These are phyloP conservation scores for Xanthoceras sorbifolium DNA, from an alignment of 345 rosid species.

Conservation along the genomic window DNA sequence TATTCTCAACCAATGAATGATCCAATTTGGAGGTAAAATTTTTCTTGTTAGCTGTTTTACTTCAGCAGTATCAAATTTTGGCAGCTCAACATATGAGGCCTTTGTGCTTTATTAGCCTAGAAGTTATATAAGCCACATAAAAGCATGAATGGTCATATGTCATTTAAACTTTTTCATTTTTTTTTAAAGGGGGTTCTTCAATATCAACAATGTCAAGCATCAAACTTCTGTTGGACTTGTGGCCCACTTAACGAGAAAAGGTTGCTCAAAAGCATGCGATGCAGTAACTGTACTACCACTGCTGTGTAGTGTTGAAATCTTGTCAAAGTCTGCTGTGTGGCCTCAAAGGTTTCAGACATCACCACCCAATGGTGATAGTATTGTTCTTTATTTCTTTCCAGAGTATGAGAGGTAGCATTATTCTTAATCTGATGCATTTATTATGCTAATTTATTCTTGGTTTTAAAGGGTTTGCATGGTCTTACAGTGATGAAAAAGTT, in stretches of 20 bases:
- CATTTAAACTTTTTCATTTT: no score
- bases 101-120: not conserved
- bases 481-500: conserved; percentile 28
- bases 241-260: conserved; percentile 13
- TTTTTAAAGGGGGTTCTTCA: conserved; percentile 18
- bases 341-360: conserved; percentile 15
- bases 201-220: not conserved
- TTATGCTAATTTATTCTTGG: not conserved
- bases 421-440: not conserved
- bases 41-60: not conserved
- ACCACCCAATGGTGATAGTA: conserved; percentile 15
- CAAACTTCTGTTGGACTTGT: conserved; percentile 7
- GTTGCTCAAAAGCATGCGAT: not conserved
- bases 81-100: not conserved
- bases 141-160: not conserved
- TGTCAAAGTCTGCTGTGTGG: conserved; percentile 16
- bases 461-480: not conserved
- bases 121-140: no score
- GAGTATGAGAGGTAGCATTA: conserved; percentile 21
- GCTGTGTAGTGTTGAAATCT: not conserved
- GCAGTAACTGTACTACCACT: conserved; percentile 14
- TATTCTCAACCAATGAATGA: not conserved
- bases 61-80: not conserved
- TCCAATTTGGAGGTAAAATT: conserved; percentile 27
- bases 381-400: conserved; percentile 27